Conservation (phyloP, 2,329 filamentous ascomycete species). For the Aspergillus bombycis region DNA sequence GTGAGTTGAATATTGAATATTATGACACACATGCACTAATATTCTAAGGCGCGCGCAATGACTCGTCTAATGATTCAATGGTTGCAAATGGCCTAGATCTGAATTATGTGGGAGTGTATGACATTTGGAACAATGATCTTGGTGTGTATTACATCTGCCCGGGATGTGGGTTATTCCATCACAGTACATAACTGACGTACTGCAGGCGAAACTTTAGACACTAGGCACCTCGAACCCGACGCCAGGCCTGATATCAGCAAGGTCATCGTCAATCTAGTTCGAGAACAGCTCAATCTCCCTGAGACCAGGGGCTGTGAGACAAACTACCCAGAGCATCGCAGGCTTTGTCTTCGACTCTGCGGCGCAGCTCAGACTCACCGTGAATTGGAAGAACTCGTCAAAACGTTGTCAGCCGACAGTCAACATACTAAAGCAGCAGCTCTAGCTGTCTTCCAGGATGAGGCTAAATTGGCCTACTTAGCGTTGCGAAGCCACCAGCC, state of each 20-base stretch:
- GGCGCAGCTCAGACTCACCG: constrained; percentile 59
- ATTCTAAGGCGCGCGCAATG: constrained; percentile 39
- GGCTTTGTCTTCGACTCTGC: constrained; percentile 62
- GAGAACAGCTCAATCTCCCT: constrained; percentile 53
- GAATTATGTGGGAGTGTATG: constrained; percentile 62
- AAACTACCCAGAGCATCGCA: constrained; percentile 58
- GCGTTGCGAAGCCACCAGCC: constrained; percentile 59
- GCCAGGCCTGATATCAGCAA: constrained; percentile 33
- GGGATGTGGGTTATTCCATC: not conserved
- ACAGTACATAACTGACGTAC: not conserved
- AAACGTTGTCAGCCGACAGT: constrained; percentile 55
- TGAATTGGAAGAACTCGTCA: constrained; percentile 53
- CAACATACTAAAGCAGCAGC: constrained; percentile 66
- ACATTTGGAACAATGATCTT: constrained; percentile 61
- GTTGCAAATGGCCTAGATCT: constrained; percentile 60
- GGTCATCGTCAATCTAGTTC: constrained; percentile 55
- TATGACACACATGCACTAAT: constrained; percentile 14
- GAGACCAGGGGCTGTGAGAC: constrained; percentile 56
- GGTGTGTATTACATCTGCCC: constrained; percentile 34
- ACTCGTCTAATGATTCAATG: constrained; percentile 55
- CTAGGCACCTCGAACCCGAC: constrained; percentile 33
- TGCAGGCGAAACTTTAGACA: constrained; percentile 38
- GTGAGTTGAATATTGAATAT: constrained; percentile 35
- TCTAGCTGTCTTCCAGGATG: constrained; percentile 62
- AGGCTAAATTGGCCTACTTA: constrained; percentile 61